These are phyloP conservation scores for Chenopodium suecicum DNA, from an alignment of 148 eudicot species.

Conservation along the genomic window DNA sequence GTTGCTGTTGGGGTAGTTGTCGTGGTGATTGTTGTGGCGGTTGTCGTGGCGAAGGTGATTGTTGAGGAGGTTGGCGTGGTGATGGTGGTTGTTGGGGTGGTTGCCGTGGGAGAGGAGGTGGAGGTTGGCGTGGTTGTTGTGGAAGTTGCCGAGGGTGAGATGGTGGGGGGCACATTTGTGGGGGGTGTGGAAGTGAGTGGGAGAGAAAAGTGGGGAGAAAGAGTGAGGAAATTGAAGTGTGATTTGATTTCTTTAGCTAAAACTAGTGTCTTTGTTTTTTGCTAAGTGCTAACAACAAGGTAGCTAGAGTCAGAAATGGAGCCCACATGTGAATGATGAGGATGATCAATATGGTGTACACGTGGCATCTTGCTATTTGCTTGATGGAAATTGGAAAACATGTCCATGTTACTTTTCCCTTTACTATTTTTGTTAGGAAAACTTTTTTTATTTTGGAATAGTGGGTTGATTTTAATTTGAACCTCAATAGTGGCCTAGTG, in stretches of 20 bases:
- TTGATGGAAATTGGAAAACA: not conserved
- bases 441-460: too few species aligned
- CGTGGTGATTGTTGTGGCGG: not conserved
- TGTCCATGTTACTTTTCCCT: not conserved
- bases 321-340: slow-evolving; percentile 18
- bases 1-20: not conserved
- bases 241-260: not conserved
- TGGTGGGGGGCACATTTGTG: slow-evolving; percentile 2
- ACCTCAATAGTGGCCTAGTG: not conserved
- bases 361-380: not conserved
- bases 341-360: slow-evolving; percentile 4
- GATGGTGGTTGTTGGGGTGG: not conserved
- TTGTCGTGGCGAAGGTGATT: not conserved
- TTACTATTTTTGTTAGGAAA: not conserved
- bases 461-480: too few species aligned
- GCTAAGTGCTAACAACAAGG: slow-evolving; percentile 20
- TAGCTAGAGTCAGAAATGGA: slow-evolving; percentile 13
- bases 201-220: not conserved
- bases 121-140: not conserved
- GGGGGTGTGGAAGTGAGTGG: slow-evolving; percentile 3
- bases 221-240: not conserved
- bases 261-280: not conserved
- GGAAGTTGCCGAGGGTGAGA: not conserved
- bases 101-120: not conserved
- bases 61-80: slow-evolving; percentile 12